Evolutionary conservation across 768 basidiomycete species (phyloP).

Genomic region (Mrakia gelida): DNA sequence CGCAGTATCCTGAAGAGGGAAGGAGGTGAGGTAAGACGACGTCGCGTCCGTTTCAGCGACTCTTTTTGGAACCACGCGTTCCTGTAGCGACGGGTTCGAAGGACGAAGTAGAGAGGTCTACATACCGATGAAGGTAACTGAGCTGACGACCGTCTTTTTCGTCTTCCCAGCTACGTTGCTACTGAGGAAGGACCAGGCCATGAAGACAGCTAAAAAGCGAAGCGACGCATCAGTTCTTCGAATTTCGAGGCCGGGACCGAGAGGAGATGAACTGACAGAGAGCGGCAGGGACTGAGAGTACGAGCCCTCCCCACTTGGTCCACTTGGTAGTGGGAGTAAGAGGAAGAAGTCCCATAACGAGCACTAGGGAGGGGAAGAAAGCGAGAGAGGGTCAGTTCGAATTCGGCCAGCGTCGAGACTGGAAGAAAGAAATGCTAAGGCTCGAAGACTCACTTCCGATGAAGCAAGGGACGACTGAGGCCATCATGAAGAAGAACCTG

Average conservation of each 20-base stretch:
- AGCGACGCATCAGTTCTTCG: no score
- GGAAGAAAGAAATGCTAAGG: no score
- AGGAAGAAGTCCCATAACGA: constrained; percentile 17
- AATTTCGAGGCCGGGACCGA: neutral
- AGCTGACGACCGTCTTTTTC: constrained; percentile 35
- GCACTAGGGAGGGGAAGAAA: constrained; percentile 1
- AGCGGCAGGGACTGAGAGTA: constrained; percentile 8
- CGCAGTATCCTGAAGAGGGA: neutral
- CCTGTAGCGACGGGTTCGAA: no score
- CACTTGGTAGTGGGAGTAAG: neutral
- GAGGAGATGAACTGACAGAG: neutral
- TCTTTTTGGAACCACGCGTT: no score
- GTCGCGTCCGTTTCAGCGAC: neutral
- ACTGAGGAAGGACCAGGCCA: constrained; percentile 36
- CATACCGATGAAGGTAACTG: constrained; percentile 27
- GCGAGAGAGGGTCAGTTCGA: no score
- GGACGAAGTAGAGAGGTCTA: neutral
- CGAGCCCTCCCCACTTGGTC: neutral
- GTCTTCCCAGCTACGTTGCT: constrained; percentile 36
- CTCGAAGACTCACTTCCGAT: constrained; percentile 29
- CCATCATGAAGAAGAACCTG: constrained; percentile 4
- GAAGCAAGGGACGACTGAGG: constrained; percentile 31
- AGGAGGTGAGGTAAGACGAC: neutral
- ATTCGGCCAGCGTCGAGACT: no score
- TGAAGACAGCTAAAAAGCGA: constrained; percentile 18